Evolutionary conservation across 2,329 filamentous ascomycete genomes (phyloP).

Genomic region (Cryphonectria nitschkei): DNA sequence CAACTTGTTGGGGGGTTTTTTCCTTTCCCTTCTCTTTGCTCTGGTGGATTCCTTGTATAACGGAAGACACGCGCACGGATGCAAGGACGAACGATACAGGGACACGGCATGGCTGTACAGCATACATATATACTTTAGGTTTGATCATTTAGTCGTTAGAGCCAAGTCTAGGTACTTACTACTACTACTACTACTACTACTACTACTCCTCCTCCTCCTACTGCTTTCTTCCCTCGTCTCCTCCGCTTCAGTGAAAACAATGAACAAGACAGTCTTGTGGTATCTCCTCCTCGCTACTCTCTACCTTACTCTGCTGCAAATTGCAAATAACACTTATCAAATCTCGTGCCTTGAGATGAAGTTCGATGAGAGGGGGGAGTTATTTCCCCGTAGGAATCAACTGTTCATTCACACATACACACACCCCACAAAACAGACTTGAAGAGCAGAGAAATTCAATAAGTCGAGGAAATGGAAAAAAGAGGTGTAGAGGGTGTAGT

Average conservation of each 20-base stretch:
- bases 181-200: neutral
- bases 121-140: neutral
- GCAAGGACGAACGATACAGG: neutral
- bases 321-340: neutral
- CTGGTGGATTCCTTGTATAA: neutral
- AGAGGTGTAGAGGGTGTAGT: neutral
- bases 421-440: neutral
- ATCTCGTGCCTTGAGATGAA: neutral
- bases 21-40: too few relatives aligned
- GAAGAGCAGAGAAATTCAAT: neutral
- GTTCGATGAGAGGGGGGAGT: neutral
- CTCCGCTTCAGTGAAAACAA: neutral
- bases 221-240: too few relatives aligned
- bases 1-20: too few relatives aligned
- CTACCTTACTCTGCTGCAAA: neutral
- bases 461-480: neutral
- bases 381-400: neutral
- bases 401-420: neutral
- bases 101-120: neutral
- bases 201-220: neutral
- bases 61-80: neutral
- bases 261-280: slow-evolving; percentile 1
- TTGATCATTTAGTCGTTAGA: neutral
- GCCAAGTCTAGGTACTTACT: neutral
- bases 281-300: neutral